Conservation (phyloP, 2,329 filamentous ascomycete species). For the Monilinia fructigena region DNA sequence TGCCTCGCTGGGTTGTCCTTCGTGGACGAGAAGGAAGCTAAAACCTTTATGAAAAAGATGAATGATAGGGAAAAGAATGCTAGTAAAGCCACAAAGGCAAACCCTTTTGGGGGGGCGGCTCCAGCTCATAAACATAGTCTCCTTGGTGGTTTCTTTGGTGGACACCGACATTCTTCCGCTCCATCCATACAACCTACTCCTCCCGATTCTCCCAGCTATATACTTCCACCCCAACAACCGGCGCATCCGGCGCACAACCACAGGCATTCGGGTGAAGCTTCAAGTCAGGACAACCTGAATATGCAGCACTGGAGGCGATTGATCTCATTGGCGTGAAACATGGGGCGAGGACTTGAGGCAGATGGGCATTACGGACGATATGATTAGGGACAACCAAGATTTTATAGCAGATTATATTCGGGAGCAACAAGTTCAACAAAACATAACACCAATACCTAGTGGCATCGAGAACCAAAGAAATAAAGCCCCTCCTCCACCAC, state of each 20-base stretch:
- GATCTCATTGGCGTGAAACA: slow-evolving; percentile 63
- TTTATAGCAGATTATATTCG: slow-evolving; percentile 66
- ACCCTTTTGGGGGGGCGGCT: slow-evolving; percentile 63
- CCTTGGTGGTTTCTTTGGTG: slow-evolving; percentile 60
- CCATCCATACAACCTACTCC: slow-evolving; percentile 47
- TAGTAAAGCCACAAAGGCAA: slow-evolving; percentile 78
- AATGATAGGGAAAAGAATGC: slow-evolving; percentile 94
- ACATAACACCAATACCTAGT: slow-evolving; percentile 42
- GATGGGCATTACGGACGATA: slow-evolving; percentile 64
- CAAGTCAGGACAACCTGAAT: slow-evolving; percentile 55
- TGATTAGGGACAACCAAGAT: slow-evolving; percentile 66
- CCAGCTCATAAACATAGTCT: slow-evolving; percentile 46
- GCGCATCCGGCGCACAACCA: slow-evolving; percentile 36
- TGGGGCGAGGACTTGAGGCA: slow-evolving; percentile 63
- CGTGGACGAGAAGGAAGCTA: slow-evolving; percentile 95
- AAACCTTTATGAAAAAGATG: slow-evolving; percentile 96
- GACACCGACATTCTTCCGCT: slow-evolving; percentile 58
- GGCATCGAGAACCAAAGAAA: slow-evolving; percentile 46
- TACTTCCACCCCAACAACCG: slow-evolving; percentile 38
- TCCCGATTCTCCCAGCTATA: slow-evolving; percentile 54
- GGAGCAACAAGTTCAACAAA: slow-evolving; percentile 52
- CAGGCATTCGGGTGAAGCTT: slow-evolving; percentile 46
- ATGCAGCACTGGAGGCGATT: slow-evolving; percentile 61
- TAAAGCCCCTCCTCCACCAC: slow-evolving; percentile 60
- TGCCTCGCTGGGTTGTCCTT: slow-evolving; percentile 90